Base-by-base conservation (phyloP, 139 green algal species). In the Haematococcus lacustris region DNA sequence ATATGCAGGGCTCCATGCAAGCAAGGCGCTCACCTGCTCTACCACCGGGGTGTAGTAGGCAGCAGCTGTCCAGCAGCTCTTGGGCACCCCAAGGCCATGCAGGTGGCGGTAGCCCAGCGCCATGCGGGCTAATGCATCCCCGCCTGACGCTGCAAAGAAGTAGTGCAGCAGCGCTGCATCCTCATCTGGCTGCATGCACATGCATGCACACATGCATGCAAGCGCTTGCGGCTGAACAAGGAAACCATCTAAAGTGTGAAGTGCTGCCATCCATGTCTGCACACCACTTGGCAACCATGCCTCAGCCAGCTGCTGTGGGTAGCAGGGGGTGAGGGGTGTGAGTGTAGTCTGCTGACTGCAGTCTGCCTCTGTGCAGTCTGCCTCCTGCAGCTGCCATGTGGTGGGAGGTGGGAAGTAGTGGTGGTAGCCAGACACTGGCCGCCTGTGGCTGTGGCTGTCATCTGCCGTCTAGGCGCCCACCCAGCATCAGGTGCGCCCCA, bases 31-130 rank as follows among this genome's bases (percentile, higher is more conserved):
- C 47, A 91, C 85, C 43, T 75, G 41, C 70, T 92, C 84, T 26
- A 89, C 91, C 33, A 90, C 91, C 0, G 87, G 85, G 41, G 85
- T 53, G 77, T 97, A 97, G 83, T 98, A 98, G 47, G 92, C 62
- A 21, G 86, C 88, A 2, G 89, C 90, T 1, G 86, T 71, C 75
- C 85, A 83, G 81, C 93, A 98, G 69, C 68, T 88, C 51, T 89
- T 83, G 1, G 91, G 92, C 71, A 80, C 93, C 1, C 86, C 89
- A 17, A 93, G 63, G 9, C 93, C 93, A 39, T 88, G 78, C 65
- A 86, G 70, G 76, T 95, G 87, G 39, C 88, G 82, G 82, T 92
- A 94, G 32, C 88, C 93, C 33, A 97, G 81, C 1, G 81, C 85
- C 80, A 96, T 81, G 51, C 88, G 78, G 0, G 87, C 83, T 5